Evolutionary conservation across 2,329 filamentous ascomycete genomes (phyloP).

Genomic region (Harringtonia aguacate): DNA sequence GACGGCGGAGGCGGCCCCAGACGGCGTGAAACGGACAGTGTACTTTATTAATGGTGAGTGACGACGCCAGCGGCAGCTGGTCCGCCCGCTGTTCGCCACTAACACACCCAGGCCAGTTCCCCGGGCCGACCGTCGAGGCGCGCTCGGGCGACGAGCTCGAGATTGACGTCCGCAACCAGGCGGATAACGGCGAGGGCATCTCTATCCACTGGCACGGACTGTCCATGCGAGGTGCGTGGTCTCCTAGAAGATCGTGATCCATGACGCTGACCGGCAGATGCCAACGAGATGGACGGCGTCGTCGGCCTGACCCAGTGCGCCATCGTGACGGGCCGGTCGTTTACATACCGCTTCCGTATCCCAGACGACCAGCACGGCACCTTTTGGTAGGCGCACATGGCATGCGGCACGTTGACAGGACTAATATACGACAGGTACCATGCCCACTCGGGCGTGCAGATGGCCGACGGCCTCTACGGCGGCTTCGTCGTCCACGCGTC

Average conservation of each 20-base stretch:
- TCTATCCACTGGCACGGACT: conserved; percentile 6
- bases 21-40: conserved; percentile 2
- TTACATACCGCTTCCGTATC: conserved; percentile 61
- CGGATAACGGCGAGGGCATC: conserved; percentile 1
- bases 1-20: neutral
- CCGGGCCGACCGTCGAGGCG: conserved; percentile 4
- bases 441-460: conserved; percentile 4
- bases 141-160: conserved; percentile 4
- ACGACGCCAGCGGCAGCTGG: no score
- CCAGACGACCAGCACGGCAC: conserved; percentile 39
- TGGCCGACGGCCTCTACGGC: conserved; percentile 5
- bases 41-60: conserved; percentile 5
- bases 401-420: no score
- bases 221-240: neutral
- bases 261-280: neutral
- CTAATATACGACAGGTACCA: conserved; percentile 1
- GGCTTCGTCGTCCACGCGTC: conserved; percentile 5
- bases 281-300: conserved; percentile 61
- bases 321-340: conserved; percentile 48
- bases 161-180: conserved; percentile 4
- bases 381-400: conserved; percentile 43
- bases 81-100: no score
- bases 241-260: neutral
- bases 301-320: conserved; percentile 53
- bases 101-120: conserved; percentile 2